Percentiles rank a stretch among this genome's conserved stretches.
phyloP scores from a whole-genome alignment of 2,329 filamentous ascomycete genomes.

The Corinectria fuckeliana region DNA sequence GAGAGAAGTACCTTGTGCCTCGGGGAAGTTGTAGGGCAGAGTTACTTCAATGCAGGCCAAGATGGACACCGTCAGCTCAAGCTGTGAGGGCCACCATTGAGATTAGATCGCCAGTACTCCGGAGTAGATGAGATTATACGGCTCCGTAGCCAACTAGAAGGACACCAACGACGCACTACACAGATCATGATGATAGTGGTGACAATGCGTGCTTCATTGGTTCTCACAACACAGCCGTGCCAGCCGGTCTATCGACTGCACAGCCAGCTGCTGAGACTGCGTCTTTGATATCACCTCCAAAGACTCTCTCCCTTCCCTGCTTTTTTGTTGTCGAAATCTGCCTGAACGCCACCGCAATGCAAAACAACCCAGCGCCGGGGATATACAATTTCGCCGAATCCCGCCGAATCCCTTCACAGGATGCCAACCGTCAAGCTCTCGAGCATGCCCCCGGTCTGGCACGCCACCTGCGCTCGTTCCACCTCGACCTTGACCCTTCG shows the following conservation, averaged over 20 bases:
- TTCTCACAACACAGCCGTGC: conserved; percentile 1
- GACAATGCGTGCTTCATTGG: conserved; percentile 10
- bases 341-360: conserved; percentile 39
- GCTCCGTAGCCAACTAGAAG: background rate
- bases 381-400: conserved; percentile 28
- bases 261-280: background rate
- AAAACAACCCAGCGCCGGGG: conserved; percentile 34
- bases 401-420: conserved; percentile 29
- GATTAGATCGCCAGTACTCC: too few relatives aligned
- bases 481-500: conserved; percentile 76
- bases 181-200: background rate
- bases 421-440: conserved; percentile 64
- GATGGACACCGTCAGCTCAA: too few relatives aligned
- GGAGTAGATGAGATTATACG: background rate
- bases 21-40: too few relatives aligned
- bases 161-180: background rate
- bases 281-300: conserved; percentile 25
- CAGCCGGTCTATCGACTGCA: background rate
- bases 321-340: conserved; percentile 29
- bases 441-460: conserved; percentile 85
- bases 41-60: too few relatives aligned
- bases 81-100: background rate
- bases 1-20: too few relatives aligned
- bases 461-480: conserved; percentile 83
- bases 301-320: conserved; percentile 30